Evolutionary conservation across 164 flowering plant species (phyloP).

Genomic region (Brasenia schreberi): DNA sequence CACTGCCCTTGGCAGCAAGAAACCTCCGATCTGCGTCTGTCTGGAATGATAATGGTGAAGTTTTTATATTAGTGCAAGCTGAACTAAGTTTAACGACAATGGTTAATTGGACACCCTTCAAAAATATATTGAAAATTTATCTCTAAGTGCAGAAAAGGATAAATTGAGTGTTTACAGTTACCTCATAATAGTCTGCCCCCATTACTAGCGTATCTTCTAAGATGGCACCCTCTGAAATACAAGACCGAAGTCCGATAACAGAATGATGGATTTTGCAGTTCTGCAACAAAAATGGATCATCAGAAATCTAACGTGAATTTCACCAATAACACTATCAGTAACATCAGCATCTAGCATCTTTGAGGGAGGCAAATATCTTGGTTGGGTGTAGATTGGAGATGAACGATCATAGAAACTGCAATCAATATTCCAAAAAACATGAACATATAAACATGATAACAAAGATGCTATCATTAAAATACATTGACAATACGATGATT

Average conservation of each 20-base stretch:
- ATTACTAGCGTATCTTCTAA: conserved; percentile 82
- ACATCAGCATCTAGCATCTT: conserved; percentile 96
- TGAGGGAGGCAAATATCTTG: conserved; percentile 85
- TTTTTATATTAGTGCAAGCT: not conserved
- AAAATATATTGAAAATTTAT: too few species aligned
- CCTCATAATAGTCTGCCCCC: conserved; percentile 99
- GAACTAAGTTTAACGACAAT: too few species aligned
- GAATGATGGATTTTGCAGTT: conserved; percentile 95
- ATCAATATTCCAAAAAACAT: not conserved
- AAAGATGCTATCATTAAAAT: not conserved
- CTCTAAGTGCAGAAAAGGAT: too few species aligned
- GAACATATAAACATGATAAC: not conserved
- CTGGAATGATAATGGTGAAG: conserved; percentile 24
- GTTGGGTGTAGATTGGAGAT: conserved; percentile 89
- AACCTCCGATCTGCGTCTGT: conserved; percentile 79
- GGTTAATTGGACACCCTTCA: too few species aligned
- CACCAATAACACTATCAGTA: conserved; percentile 82
- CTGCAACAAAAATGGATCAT: conserved; percentile 17
- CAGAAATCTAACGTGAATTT: conserved; percentile 12
- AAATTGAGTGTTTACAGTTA: conserved; percentile 4
- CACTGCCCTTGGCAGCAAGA: conserved; percentile 80
- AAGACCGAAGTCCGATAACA: conserved; percentile 85
- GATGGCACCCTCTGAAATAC: conserved; percentile 91
- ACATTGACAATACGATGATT: not conserved
- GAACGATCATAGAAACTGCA: conserved; percentile 91